Percentiles rank a stretch among this genome's conserved stretches.
Conservation (phyloP, 2,329 filamentous ascomycete species). For the Bipolaris gigantea region DNA sequence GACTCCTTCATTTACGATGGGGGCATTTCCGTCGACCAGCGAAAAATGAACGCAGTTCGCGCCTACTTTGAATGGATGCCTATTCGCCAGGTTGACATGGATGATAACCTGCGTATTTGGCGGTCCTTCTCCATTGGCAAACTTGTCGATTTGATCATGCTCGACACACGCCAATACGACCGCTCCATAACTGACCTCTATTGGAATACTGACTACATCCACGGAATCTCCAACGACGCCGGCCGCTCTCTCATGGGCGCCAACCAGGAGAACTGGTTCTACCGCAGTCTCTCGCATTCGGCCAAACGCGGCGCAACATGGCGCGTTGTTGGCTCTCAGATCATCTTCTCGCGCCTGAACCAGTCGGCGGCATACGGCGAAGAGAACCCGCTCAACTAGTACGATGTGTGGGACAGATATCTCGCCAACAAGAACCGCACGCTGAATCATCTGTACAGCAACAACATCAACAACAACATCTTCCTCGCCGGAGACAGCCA, state of each 20-base stretch:
- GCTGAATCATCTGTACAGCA: slow-evolving; percentile 64
- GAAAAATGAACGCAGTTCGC: slow-evolving; percentile 52
- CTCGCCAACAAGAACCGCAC: slow-evolving; percentile 72
- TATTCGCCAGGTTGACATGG: slow-evolving; percentile 49
- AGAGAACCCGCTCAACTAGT: slow-evolving; percentile 56
- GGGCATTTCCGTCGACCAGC: slow-evolving; percentile 47
- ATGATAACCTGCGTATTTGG: slow-evolving; percentile 49
- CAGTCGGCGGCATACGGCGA: slow-evolving; percentile 50
- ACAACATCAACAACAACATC: slow-evolving; percentile 72
- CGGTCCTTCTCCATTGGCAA: slow-evolving; percentile 48
- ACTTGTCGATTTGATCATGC: slow-evolving; percentile 48
- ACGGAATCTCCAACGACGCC: slow-evolving; percentile 66
- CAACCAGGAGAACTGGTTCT: slow-evolving; percentile 70
- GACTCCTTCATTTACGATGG: slow-evolving; percentile 46
- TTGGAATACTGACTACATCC: slow-evolving; percentile 65
- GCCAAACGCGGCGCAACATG: slow-evolving; percentile 68
- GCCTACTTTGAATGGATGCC: slow-evolving; percentile 53
- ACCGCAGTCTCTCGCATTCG: slow-evolving; percentile 56
- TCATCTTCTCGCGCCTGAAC: slow-evolving; percentile 65
- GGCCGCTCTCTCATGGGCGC: slow-evolving; percentile 71
- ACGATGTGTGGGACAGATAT: slow-evolving; percentile 68
- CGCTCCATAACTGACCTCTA: slow-evolving; percentile 49
- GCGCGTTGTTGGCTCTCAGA: slow-evolving; percentile 72
- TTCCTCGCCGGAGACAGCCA: slow-evolving; percentile 73
- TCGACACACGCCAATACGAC: slow-evolving; percentile 50